Evolutionary conservation across 176 grass and related monocot genomes (phyloP).

Genomic region (Avena sativa): DNA sequence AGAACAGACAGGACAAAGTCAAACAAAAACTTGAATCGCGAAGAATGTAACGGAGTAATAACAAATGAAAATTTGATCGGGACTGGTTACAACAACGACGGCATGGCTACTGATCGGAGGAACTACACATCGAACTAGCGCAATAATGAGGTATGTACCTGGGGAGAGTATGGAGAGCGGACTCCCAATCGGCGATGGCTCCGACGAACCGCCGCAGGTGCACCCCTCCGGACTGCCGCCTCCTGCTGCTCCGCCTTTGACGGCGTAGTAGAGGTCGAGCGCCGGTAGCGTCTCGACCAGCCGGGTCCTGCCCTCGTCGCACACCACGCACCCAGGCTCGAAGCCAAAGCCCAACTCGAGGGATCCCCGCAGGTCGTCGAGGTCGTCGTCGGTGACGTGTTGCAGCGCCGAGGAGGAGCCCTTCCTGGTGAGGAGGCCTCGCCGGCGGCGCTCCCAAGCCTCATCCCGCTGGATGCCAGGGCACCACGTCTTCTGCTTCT

Average conservation of each 20-base stretch:
- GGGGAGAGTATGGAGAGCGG: conserved; percentile 67
- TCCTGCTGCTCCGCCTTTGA: background rate
- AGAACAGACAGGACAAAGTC: background rate
- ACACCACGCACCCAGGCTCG: conserved; percentile 46
- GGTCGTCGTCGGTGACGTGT: conserved; percentile 76
- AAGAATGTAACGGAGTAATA: too few relatives aligned
- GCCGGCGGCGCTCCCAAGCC: conserved; percentile 68
- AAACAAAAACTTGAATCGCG: background rate
- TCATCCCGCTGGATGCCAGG: conserved; percentile 80
- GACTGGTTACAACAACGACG: too few relatives aligned
- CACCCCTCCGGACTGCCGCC: background rate
- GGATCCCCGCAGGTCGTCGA: conserved; percentile 84
- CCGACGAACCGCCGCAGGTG: conserved; percentile 46
- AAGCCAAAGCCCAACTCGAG: conserved; percentile 83
- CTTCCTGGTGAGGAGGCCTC: conserved; percentile 39
- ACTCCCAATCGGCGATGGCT: conserved; percentile 67
- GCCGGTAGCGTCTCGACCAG: conserved; percentile 74
- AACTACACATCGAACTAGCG: background rate
- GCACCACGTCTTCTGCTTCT: conserved; percentile 89
- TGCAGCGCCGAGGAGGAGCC: conserved; percentile 18
- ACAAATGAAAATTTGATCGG: too few relatives aligned
- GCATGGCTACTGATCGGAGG: background rate
- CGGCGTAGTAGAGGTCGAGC: conserved; percentile 71
- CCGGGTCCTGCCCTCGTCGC: conserved; percentile 52
- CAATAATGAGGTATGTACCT: conserved; percentile 35